These are phyloP conservation scores for Aspergillus udagawae DNA, from an alignment of 2,329 filamentous ascomycete species.

Conservation along the genomic window DNA sequence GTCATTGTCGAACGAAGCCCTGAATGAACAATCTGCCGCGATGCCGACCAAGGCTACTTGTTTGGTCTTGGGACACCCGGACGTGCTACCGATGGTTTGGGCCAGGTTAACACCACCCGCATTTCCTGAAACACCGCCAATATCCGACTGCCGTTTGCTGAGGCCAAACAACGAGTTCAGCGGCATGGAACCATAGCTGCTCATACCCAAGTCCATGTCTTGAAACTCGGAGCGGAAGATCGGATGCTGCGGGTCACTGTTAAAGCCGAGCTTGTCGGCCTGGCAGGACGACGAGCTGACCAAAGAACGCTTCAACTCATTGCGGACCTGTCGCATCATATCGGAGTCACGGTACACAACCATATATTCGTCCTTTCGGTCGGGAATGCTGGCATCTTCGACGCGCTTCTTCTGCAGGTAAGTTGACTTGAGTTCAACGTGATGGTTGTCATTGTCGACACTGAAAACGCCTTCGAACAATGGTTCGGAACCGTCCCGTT, in stretches of 20 bases:
- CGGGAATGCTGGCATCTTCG: constrained; percentile 63
- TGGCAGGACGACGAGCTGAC: constrained; percentile 55
- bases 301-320: constrained; percentile 62
- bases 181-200: constrained; percentile 58
- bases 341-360: constrained; percentile 91
- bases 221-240: constrained; percentile 54
- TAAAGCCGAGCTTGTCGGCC: constrained; percentile 76
- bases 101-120: constrained; percentile 75
- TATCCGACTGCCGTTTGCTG: constrained; percentile 62
- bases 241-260: constrained; percentile 67
- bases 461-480: constrained; percentile 89
- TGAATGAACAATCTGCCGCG: constrained; percentile 90
- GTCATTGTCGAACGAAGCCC: constrained; percentile 62
- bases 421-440: constrained; percentile 71
- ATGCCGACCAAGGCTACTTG: constrained; percentile 89
- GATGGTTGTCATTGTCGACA: constrained; percentile 76
- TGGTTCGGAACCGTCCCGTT: constrained; percentile 70
- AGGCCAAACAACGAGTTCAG: constrained; percentile 65
- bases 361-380: constrained; percentile 69
- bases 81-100: constrained; percentile 71
- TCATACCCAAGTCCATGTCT: constrained; percentile 37
- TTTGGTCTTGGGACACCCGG: constrained; percentile 84
- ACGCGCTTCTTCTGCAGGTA: constrained; percentile 69
- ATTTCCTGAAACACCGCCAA: constrained; percentile 65
- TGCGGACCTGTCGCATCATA: constrained; percentile 50